Evolutionary conservation across 352 stramenopile genomes (phyloP), one percentile per base, ranked within the genome.

Genomic region (Phytopythium oedochilum): DNA sequence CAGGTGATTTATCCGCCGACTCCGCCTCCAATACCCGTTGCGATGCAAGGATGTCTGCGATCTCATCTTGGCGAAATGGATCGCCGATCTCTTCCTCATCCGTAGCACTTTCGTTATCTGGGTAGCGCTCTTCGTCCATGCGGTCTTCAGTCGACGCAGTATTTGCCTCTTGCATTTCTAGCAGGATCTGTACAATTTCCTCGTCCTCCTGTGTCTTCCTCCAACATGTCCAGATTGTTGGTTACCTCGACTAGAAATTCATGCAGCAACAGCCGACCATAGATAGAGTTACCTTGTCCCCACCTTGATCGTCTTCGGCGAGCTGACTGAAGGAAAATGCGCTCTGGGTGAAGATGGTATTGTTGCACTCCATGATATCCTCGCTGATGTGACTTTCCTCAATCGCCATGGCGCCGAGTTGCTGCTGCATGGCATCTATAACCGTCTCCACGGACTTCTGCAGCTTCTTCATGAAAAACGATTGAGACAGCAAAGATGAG

Each of bases 381-480:
- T 39, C 40, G 43, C 52, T 28, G 42, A 63, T 31, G 25, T 67
- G 43, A 49, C 38, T 17, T n/a, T 57, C 29, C 59, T 39, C 25
- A 26, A 12, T 26, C 53, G 50, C 22, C 60, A 32, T 38, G 44
- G 15, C 61, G 35, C 34, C 20, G 26, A 54, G 5, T 39, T 71
- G 55, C 10, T 65, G 66, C 28, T 71, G 50, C 46, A 92, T 63
- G 29, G 73, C 54, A 12, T 73, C 28, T 26, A 95, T 63, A 8
- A 95, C 74, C 4, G 54, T 36, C n/a, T 78, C 61, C 9, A 88
- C 54, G 11, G 83, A 87, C 10, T 82, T 65, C 59, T 83, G 69
- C 72, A 93, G 88, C 36, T 86, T 88, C n/a, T 88, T 67, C 6
- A 73, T 66, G 42, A 92, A 95, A 71, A 85, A 85, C 15, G 85